Evolutionary conservation across 306 rosid species (phyloP).

Genomic region (Fragaria vesca): DNA sequence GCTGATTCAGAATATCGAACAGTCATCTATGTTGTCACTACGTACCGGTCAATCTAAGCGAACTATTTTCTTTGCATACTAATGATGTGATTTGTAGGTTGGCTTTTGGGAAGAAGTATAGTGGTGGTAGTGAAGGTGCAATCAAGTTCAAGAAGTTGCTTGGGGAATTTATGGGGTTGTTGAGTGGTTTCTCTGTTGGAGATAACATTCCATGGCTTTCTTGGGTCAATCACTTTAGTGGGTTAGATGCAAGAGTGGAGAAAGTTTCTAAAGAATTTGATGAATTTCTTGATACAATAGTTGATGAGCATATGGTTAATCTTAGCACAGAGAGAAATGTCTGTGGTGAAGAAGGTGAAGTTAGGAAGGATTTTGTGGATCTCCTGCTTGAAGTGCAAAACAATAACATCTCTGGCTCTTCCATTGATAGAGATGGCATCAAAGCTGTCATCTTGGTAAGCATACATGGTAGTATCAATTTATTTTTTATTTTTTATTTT

Average conservation of each 20-base stretch:
- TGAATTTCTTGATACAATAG: constrained; percentile 39
- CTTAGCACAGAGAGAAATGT: background rate
- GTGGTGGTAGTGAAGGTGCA: constrained; percentile 11
- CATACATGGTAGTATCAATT: no score
- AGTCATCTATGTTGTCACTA: constrained; percentile 1
- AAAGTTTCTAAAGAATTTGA: constrained; percentile 34
- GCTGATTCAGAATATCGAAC: constrained; percentile 29
- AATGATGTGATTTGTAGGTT: constrained; percentile 49
- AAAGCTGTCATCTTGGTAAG: constrained; percentile 53
- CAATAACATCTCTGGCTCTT: constrained; percentile 30
- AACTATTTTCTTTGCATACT: constrained; percentile 18
- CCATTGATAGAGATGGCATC: constrained; percentile 35
- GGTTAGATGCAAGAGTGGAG: no score
- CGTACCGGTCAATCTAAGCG: constrained; percentile 41
- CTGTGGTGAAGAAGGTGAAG: no score
- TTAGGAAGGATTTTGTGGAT: no score
- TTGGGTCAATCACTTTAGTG: constrained; percentile 27
- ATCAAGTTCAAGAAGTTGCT: constrained; percentile 29
- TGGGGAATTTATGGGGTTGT: constrained; percentile 20
- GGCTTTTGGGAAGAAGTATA: constrained; percentile 52
- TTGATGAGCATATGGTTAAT: constrained; percentile 44
- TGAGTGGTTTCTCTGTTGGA: constrained; percentile 34
- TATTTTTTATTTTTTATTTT: no score
- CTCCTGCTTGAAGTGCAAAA: constrained; percentile 37
- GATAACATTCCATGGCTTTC: constrained; percentile 56